These are phyloP conservation scores for Mycena metata DNA, from an alignment of 768 basidiomycete genomes.

Conservation along the genomic window DNA sequence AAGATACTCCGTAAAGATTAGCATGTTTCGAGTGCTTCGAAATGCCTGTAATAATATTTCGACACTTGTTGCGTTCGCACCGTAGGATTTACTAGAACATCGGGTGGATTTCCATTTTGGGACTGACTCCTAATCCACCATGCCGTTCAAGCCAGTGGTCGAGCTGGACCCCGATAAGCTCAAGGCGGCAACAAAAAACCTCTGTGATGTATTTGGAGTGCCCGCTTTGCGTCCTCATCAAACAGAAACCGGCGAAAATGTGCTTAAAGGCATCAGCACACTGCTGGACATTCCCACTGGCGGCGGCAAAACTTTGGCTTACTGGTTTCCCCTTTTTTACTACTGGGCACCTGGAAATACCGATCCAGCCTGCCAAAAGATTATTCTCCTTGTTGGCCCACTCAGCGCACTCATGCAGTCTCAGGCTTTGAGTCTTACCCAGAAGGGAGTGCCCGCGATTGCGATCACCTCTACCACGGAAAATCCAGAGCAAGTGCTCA, in stretches of 20 bases:
- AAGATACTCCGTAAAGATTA: too few relatives aligned
- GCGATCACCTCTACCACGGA: constrained; percentile 8
- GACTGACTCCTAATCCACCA: not conserved
- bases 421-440: constrained; percentile 5
- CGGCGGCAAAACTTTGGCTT: constrained; percentile 38
- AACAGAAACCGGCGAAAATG: constrained; percentile 10
- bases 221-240: constrained; percentile 12
- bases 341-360: constrained; percentile 30
- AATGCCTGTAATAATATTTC: too few relatives aligned
- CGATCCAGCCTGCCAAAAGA: constrained; percentile 25
- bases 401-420: constrained; percentile 30
- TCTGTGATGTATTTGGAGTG: constrained; percentile 1
- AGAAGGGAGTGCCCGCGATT: constrained; percentile 15
- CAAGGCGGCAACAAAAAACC: not conserved
- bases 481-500: not conserved
- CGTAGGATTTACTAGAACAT: not conserved
- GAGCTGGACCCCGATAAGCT: constrained; percentile 18
- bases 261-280: constrained; percentile 16
- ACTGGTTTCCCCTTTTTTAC: constrained; percentile 34
- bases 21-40: too few relatives aligned
- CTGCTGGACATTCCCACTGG: constrained; percentile 34
- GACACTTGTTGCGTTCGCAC: too few relatives aligned
- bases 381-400: constrained; percentile 30
- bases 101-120: constrained; percentile 1
- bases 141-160: constrained; percentile 24